phyloP scores from a whole-genome alignment of 208 protist species.

The Balamuthia mandrillaris region DNA sequence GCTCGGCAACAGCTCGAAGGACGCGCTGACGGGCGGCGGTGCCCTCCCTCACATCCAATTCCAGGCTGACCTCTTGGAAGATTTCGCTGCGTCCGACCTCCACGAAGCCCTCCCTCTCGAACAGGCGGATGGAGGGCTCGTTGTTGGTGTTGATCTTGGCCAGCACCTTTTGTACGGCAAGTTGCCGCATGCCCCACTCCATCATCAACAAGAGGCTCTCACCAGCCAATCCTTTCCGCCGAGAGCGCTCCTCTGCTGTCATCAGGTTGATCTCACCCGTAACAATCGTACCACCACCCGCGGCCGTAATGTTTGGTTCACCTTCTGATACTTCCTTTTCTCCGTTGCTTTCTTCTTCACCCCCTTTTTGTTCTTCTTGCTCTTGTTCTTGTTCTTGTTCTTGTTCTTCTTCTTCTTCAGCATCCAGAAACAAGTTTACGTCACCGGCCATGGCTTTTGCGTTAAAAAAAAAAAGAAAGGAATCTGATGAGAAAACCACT shows the following conservation, averaged over 20 bases:
- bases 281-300: not conserved
- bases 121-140: not conserved
- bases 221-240: conserved; percentile 8
- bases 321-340: too few species aligned
- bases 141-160: conserved; percentile 12
- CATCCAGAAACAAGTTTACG: conserved; percentile 10
- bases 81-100: conserved; percentile 29
- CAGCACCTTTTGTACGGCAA: conserved; percentile 5
- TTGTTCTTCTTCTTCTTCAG: not conserved
- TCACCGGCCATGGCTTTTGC: conserved; percentile 22
- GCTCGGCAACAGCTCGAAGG: too few species aligned
- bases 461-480: not conserved
- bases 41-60: not conserved
- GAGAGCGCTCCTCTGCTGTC: conserved; percentile 19
- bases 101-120: not conserved
- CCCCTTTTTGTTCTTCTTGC: too few species aligned
- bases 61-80: conserved; percentile 36
- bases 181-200: not conserved
- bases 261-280: conserved; percentile 36
- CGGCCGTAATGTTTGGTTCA: too few species aligned
- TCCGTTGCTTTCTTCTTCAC: too few species aligned
- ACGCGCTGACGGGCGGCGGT: too few species aligned
- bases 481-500: not conserved
- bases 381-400: too few species aligned
- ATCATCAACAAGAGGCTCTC: conserved; percentile 11